Evolutionary conservation across 352 stramenopile genomes (phyloP).

Genomic region (Blastocystis sp.): DNA sequence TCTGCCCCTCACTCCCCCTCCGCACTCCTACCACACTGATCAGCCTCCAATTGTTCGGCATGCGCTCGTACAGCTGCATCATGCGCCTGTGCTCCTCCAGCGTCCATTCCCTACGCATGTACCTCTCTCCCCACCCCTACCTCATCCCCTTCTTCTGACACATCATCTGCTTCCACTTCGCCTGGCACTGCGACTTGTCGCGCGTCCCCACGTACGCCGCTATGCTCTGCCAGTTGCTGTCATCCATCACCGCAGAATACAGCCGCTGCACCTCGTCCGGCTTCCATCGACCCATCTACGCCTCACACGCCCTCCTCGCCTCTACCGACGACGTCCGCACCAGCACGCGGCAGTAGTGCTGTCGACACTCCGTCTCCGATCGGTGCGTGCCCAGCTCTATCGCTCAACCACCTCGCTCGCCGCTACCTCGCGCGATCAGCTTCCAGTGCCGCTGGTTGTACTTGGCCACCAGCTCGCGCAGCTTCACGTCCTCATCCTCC

Average conservation of each 20-base stretch:
- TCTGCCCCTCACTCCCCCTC: neutral
- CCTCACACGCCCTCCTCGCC: neutral
- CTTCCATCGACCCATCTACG: slow-evolving; percentile 41
- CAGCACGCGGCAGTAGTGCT: slow-evolving; percentile 44
- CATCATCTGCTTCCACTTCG: slow-evolving; percentile 23
- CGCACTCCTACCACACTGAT: neutral
- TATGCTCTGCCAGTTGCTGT: neutral
- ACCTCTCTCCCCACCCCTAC: neutral
- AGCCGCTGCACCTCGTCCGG: slow-evolving; percentile 13
- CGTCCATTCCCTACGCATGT: slow-evolving; percentile 8
- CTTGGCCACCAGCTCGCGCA: neutral
- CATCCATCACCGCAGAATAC: neutral
- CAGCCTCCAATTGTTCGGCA: slow-evolving; percentile 8
- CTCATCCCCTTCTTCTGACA: neutral
- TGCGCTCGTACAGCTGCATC: slow-evolving; percentile 5
- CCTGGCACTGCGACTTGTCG: slow-evolving; percentile 28
- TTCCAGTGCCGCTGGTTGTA: slow-evolving; percentile 23
- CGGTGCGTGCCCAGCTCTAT: slow-evolving; percentile 23
- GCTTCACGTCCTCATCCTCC: neutral
- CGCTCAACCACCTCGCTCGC: neutral
- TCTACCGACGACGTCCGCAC: neutral
- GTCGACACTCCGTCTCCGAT: slow-evolving; percentile 6
- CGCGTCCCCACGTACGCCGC: slow-evolving; percentile 8
- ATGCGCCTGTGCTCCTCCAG: slow-evolving; percentile 11
- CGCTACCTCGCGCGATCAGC: neutral